phyloP scores from a whole-genome alignment of 345 rosid genomes.

The Citrus mangshanensis region DNA sequence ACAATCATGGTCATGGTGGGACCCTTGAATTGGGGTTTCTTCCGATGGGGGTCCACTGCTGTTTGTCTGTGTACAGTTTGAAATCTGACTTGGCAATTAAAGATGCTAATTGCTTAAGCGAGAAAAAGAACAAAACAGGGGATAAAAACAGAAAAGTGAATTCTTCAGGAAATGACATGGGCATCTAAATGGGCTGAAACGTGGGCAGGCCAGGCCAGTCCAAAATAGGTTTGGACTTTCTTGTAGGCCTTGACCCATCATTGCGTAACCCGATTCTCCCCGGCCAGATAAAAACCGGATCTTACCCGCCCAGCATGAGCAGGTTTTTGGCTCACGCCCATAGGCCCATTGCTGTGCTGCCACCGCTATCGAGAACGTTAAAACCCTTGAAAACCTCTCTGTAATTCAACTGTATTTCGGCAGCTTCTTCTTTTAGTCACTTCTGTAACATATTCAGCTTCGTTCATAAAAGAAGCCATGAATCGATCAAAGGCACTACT shows the following conservation, averaged over 20 bases:
- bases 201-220: too few relatives aligned
- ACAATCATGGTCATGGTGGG: slow-evolving; percentile 12
- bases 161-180: too few relatives aligned
- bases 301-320: too few relatives aligned
- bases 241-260: too few relatives aligned
- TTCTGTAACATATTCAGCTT: not conserved
- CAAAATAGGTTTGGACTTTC: too few relatives aligned
- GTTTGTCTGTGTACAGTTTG: not conserved
- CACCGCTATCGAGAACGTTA: not conserved
- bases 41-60: not conserved
- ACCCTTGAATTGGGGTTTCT: not conserved
- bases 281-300: too few relatives aligned
- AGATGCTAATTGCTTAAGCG: too few relatives aligned
- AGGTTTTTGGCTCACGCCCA: not conserved
- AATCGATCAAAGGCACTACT: slow-evolving; percentile 50
- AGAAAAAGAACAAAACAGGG: too few relatives aligned
- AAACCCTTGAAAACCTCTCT: slow-evolving; percentile 21
- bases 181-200: too few relatives aligned
- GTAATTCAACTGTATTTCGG: too few relatives aligned
- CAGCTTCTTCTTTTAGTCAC: not conserved
- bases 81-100: not conserved
- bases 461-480: slow-evolving; percentile 34
- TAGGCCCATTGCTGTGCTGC: not conserved
- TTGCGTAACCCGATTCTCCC: too few relatives aligned
- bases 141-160: too few relatives aligned